A percentile compares a stretch with the other conserved stretches of the same genome.
Conservation (phyloP, 345 rosid species). For the Physaria fendleri region DNA sequence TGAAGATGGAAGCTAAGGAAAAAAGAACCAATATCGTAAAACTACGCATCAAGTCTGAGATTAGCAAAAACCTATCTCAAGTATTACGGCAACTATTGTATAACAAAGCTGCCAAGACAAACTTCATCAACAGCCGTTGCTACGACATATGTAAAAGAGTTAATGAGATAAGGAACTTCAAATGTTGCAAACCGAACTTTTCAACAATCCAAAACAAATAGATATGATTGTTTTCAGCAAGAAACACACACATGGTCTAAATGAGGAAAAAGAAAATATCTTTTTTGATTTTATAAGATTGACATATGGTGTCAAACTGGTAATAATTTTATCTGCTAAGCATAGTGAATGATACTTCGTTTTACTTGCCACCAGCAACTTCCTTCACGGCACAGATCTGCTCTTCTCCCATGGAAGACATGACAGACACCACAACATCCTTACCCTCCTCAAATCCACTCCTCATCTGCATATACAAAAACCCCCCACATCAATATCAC, state of each 20-base stretch:
- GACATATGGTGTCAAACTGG: constrained; percentile 13
- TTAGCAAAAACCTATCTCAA: neutral
- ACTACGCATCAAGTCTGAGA: neutral
- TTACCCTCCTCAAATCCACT: constrained; percentile 65
- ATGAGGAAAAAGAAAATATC: constrained; percentile 18
- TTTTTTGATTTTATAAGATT: constrained; percentile 17
- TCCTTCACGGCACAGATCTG: constrained; percentile 80
- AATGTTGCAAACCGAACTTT: constrained; percentile 20
- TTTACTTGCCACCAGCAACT: constrained; percentile 55
- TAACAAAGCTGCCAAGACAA: too few species aligned
- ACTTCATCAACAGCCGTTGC: too few species aligned
- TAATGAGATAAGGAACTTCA: constrained; percentile 1
- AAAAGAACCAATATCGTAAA: neutral
- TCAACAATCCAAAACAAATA: too few species aligned
- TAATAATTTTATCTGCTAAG: constrained; percentile 11
- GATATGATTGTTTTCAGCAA: constrained; percentile 19
- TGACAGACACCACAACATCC: constrained; percentile 71
- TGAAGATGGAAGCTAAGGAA: too few species aligned
- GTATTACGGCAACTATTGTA: too few species aligned
- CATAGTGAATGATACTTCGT: constrained; percentile 10
- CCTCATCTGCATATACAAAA: constrained; percentile 45
- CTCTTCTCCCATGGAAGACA: constrained; percentile 94
- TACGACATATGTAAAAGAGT: too few species aligned
- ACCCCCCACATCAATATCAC: neutral
- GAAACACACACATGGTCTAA: constrained; percentile 23